A percentile compares a stretch with the other conserved stretches of the same genome.
phyloP scores from a whole-genome alignment of 257 asterid species.

The Echium plantagineum region DNA sequence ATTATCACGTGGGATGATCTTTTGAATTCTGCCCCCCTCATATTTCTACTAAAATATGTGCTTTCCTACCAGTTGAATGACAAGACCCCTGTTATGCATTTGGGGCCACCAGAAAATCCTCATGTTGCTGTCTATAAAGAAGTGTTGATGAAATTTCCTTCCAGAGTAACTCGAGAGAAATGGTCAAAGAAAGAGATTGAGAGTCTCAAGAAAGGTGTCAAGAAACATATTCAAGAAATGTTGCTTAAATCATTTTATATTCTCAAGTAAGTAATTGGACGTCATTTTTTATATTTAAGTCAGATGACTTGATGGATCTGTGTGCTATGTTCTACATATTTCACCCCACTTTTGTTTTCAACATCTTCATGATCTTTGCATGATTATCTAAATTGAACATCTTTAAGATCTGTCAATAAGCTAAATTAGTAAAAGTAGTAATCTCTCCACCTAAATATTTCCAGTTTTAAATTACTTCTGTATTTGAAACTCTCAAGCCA shows the following conservation, averaged over 20 bases:
- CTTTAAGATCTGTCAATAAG: too few relatives aligned
- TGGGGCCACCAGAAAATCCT: conserved; percentile 80
- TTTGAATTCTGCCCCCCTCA: conserved; percentile 2
- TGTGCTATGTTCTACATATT: background rate
- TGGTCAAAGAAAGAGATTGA: conserved; percentile 76
- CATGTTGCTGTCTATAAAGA: conserved; percentile 49
- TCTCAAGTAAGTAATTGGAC: conserved; percentile 36
- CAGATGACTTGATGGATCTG: background rate
- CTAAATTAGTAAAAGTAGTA: too few relatives aligned
- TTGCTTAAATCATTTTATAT: conserved; percentile 54
- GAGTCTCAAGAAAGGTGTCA: conserved; percentile 69
- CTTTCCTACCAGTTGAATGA: conserved; percentile 38
- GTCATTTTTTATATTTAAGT: conserved; percentile 9
- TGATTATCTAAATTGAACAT: too few relatives aligned
- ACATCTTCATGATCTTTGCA: background rate
- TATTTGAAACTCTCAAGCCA: too few relatives aligned
- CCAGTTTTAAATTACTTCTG: too few relatives aligned
- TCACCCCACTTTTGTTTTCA: background rate
- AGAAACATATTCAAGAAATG: conserved; percentile 76
- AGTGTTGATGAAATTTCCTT: conserved; percentile 43
- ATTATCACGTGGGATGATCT: too few relatives aligned
- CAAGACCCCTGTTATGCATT: conserved; percentile 37
- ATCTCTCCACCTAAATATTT: too few relatives aligned
- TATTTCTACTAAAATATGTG: conserved; percentile 4
- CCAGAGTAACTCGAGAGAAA: conserved; percentile 33